Percentiles rank a stretch among this genome's conserved stretches.
These are phyloP conservation scores for Pleurotus pulmonarius DNA, from an alignment of 768 basidiomycete species.

Conservation along the genomic window DNA sequence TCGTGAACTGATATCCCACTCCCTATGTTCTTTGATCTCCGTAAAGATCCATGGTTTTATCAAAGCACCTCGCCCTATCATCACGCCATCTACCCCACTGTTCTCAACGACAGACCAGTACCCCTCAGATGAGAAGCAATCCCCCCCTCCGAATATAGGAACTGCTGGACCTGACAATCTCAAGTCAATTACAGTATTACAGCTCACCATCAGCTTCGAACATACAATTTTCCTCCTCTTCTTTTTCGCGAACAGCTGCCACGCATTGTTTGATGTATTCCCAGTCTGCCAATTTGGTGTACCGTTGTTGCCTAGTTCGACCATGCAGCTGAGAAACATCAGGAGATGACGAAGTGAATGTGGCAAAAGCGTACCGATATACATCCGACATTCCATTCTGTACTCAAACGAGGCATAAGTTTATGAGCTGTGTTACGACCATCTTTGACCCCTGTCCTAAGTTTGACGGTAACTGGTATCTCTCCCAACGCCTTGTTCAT, in stretches of 20 bases:
- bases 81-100: slow-evolving; percentile 91
- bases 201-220: slow-evolving; percentile 11
- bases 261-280: slow-evolving; percentile 88
- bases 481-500: slow-evolving; percentile 91
- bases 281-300: slow-evolving; percentile 92
- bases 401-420: slow-evolving; percentile 75
- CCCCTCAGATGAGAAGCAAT: slow-evolving; percentile 84
- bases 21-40: slow-evolving; percentile 86
- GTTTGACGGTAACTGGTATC: slow-evolving; percentile 85
- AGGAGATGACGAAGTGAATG: background rate
- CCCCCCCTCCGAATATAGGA: slow-evolving; percentile 97
- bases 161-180: slow-evolving; percentile 60
- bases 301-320: slow-evolving; percentile 91
- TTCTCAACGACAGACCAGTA: slow-evolving; percentile 75
- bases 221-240: slow-evolving; percentile 70
- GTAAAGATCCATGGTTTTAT: slow-evolving; percentile 98
- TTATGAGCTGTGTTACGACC: slow-evolving; percentile 85
- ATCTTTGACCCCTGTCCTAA: slow-evolving; percentile 93
- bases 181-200: background rate
- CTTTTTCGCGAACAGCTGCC: slow-evolving; percentile 66
- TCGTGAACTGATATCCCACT: slow-evolving; percentile 89
- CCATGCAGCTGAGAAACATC: slow-evolving; percentile 75
- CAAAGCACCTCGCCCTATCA: slow-evolving; percentile 92
- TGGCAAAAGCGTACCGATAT: slow-evolving; percentile 31
- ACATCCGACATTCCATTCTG: slow-evolving; percentile 44